Evolutionary conservation across 2,329 filamentous ascomycete genomes (phyloP), one percentile per base, ranked within the genome.

Genomic region (Aureobasidium subglaciale): DNA sequence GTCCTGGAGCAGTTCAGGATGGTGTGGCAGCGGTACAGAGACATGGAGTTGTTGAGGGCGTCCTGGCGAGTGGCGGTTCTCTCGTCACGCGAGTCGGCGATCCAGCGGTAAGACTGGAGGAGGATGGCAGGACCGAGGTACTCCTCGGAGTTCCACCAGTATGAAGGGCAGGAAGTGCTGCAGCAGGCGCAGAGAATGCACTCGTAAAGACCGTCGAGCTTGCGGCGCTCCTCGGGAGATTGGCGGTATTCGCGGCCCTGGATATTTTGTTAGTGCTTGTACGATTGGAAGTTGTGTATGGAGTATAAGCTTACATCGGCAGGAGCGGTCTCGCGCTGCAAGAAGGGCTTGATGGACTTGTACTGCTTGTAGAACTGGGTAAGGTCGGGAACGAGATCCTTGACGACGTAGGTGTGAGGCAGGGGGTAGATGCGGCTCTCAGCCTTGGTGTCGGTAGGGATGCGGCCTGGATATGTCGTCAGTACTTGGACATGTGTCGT

Each of bases 281-380:
- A 22, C 18, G 8, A 22, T 10, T 3, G 25, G 27, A 11, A 32
- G 16, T 27, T 4, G 18, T 3, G 15, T 9, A 29, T 5, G 34
- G 11, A 11, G 18, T 13, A 38, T 37, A 20, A 3, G 79, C 87
- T 71, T 81, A 95, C 89, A 70, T 96, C 88, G 63, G 85, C 83
- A 40, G 89, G 78, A 55, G 88, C 86, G 25, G 89, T 93, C 61
- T 91, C 86, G 68, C 90, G 84, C 79, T 97, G 93, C 54, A 99
- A 85, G 73, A 96, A 99, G 40, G 93, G 93, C 85, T 97, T 95
- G 77, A 99, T 96, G 15, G 91, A 96, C 78, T 96, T 96, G 84
- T 99, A 99, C 81, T 99, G 93, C 83, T 97, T 97, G 84, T 99
- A 99, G 79, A 99, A 97, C 69, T 93, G 88, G 60, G 93, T 99